Conservation (phyloP, 129 eudicot species). For the Lactuca saligna region DNA sequence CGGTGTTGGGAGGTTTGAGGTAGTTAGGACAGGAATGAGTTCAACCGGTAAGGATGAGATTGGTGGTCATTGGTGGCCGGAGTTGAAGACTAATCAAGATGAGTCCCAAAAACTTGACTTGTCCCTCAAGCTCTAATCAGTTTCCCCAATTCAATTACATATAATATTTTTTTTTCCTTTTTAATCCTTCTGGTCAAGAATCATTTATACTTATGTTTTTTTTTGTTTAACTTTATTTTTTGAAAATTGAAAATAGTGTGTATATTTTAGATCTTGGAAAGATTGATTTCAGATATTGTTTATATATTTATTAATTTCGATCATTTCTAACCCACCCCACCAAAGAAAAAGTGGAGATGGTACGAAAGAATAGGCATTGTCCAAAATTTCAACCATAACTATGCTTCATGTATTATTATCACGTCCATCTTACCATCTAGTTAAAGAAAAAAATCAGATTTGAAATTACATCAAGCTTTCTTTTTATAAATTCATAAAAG, state of each 20-base stretch:
- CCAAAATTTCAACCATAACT: slow-evolving; percentile 31
- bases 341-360: slow-evolving; percentile 24
- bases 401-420: slow-evolving; percentile 22
- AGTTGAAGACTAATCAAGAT: slow-evolving; percentile 40
- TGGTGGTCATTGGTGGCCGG: slow-evolving; percentile 36
- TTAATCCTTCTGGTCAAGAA: slow-evolving; percentile 27
- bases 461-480: not conserved
- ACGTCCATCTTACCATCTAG: slow-evolving; percentile 7
- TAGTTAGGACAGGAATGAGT: slow-evolving; percentile 28
- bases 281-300: slow-evolving; percentile 29
- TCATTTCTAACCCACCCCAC: slow-evolving; percentile 39
- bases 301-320: slow-evolving; percentile 1
- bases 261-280: slow-evolving; percentile 28
- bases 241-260: slow-evolving; percentile 20
- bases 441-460: slow-evolving; percentile 1
- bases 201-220: slow-evolving; percentile 25
- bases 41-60: slow-evolving; percentile 32
- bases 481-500: too few species aligned
- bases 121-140: slow-evolving; percentile 53
- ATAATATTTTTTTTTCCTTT: slow-evolving; percentile 13
- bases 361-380: slow-evolving; percentile 21
- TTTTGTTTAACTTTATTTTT: slow-evolving; percentile 14
- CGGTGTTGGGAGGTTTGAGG: slow-evolving; percentile 38
- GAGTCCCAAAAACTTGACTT: slow-evolving; percentile 52
- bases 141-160: slow-evolving; percentile 17